Evolutionary conservation across 2,329 filamentous ascomycete genomes (phyloP), one percentile per base, ranked within the genome.

Genomic region (Penicillium thymicola): DNA sequence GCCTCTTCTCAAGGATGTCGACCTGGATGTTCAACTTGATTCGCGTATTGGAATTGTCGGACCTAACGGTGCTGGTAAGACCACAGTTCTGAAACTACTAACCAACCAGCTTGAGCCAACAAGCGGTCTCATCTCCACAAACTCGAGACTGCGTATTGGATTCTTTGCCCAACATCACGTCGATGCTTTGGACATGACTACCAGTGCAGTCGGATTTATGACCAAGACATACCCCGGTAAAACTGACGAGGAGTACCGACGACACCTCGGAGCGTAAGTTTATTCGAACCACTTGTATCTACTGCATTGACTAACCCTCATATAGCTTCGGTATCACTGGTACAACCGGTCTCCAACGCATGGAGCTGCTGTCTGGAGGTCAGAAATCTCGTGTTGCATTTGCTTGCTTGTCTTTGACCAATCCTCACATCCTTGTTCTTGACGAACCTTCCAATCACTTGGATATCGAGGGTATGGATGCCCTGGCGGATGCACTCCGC

Each of bases 101-200:
- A 96, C 94, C 62, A 90, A 91, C 61, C 90, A 90, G 67, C 83
- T 99, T 25, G 76, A 85, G 55, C 85, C 94, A 4, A 85, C 87
- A 0, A 82, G 85, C 51, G 94, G 94, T 64, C 71, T 96, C 55
- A 96, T 99, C 63, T 92, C 90, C 7, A 88, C 92, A 67, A 87
- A 99, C 74, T 88, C 94, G 34, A 87, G 94, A 54, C 82, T 99
- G 47, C 87, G 94, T 46, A 84, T 99, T 60, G 94, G 94, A 43
- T 99, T 95, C 84, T 99, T 99, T 71, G 94, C 94, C 4, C 94
- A 99, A 77, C 94, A 99, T 75, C 94, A 99, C 80, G 92, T 99
- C 63, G 94, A 99, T 74, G 93, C 92, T 13, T 82, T 99, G 45
- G 94, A 99, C 73, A 81, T 99, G 63, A 94, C 85, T 61, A 86